Conservation (phyloP, 2,329 filamentous ascomycete genomes). For the Magnaporthiopsis poae region DNA sequence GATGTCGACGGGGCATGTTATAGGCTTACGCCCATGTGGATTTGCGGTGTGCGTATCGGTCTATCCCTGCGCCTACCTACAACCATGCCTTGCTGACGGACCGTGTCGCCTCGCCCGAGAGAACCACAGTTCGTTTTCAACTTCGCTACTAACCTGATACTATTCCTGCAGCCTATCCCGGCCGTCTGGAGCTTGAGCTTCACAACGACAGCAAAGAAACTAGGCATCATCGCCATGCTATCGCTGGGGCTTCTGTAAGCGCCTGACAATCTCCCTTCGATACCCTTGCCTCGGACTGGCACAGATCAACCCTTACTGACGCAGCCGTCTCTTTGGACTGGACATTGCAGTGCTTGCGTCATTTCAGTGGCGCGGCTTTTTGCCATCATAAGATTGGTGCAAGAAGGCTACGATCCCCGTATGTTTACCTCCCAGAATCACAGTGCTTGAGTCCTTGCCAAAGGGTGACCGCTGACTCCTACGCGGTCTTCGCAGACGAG, state of each 20-base stretch:
- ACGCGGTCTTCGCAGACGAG: not conserved
- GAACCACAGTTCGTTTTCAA: conserved; percentile 11
- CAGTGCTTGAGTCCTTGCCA: not conserved
- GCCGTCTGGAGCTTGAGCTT: conserved; percentile 12
- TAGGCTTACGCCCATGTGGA: conserved; percentile 7
- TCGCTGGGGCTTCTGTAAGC: conserved; percentile 10
- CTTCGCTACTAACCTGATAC: conserved; percentile 8
- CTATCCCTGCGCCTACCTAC: not conserved
- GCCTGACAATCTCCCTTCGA: not conserved
- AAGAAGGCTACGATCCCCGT: not conserved
- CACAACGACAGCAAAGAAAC: conserved; percentile 7
- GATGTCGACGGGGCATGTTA: conserved; percentile 8
- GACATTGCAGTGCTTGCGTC: not conserved
- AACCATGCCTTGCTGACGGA: not conserved
- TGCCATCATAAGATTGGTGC: not conserved
- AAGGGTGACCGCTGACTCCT: not conserved
- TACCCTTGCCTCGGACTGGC: no score
- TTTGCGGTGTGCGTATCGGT: conserved; percentile 4
- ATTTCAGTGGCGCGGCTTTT: conserved; percentile 1
- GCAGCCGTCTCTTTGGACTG: not conserved
- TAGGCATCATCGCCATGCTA: conserved; percentile 11
- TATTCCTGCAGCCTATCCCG: conserved; percentile 13
- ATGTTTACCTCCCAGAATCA: not conserved
- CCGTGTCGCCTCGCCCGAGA: no score
- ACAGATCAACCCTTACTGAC: not conserved